A percentile compares a stretch with the other conserved stretches of the same genome.
Conservation (phyloP, 345 rosid species). For the Salix viminalis region DNA sequence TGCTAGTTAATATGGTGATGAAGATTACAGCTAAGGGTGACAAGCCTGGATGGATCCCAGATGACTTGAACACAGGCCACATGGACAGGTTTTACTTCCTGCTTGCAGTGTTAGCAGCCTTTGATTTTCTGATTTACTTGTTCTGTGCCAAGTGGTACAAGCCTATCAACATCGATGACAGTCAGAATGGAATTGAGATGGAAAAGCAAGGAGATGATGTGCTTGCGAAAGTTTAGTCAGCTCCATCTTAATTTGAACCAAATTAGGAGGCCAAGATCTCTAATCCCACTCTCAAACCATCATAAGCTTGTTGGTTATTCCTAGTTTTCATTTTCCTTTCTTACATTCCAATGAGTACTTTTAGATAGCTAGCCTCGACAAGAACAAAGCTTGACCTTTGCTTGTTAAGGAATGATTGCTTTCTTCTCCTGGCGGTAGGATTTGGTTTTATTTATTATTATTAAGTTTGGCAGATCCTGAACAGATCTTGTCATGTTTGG, state of each 20-base stretch:
- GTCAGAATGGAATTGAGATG: not conserved
- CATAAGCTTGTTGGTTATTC: not conserved
- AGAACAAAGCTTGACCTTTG: not conserved
- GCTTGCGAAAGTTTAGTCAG: not conserved
- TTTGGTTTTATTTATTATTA: not conserved
- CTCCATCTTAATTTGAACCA: not conserved
- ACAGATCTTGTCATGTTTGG: not conserved
- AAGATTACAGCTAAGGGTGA: conserved; percentile 46
- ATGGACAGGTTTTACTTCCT: conserved; percentile 76
- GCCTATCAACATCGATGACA: conserved; percentile 48
- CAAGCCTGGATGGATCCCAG: conserved; percentile 75
- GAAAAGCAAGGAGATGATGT: not conserved
- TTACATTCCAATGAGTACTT: not conserved
- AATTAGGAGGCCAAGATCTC: not conserved
- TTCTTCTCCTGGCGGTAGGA: not conserved
- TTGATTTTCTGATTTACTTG: conserved; percentile 59
- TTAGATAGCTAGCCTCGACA: not conserved
- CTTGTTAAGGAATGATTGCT: not conserved
- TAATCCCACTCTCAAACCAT: not conserved
- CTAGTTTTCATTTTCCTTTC: not conserved
- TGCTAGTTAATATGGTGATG: conserved; percentile 68
- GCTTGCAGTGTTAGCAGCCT: conserved; percentile 54
- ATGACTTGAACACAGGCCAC: conserved; percentile 60
- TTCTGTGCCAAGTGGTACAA: conserved; percentile 71
- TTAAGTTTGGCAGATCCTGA: not conserved